These are phyloP conservation scores for Candida mattraensis DNA, from an alignment of 805 yeast species.

Conservation along the genomic window DNA sequence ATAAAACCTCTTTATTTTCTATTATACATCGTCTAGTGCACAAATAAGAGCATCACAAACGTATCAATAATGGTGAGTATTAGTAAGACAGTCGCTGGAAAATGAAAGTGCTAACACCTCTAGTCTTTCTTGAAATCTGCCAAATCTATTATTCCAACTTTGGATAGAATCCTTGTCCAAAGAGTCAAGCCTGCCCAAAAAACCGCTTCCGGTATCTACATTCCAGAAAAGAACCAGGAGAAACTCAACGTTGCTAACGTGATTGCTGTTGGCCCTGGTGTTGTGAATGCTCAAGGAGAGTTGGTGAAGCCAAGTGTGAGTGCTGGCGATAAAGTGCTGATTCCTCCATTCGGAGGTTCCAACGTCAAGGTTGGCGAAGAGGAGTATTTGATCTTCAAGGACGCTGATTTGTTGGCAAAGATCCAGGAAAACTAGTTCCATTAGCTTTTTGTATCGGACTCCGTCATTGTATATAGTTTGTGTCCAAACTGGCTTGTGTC, in stretches of 20 bases:
- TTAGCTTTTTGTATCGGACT: constrained; percentile 9
- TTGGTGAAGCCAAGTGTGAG: constrained; percentile 70
- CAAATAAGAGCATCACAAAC: too few species aligned
- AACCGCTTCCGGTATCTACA: constrained; percentile 89
- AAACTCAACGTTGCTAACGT: constrained; percentile 91
- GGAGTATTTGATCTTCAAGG: constrained; percentile 66
- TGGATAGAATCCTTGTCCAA: constrained; percentile 96
- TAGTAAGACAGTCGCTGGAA: too few species aligned
- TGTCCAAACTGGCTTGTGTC: constrained; percentile 46
- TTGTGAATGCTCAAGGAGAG: constrained; percentile 60
- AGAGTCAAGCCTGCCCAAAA: constrained; percentile 87
- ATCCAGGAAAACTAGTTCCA: constrained; percentile 52
- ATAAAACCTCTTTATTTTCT: background rate
- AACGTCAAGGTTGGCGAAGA: constrained; percentile 79
- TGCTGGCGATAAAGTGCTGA: constrained; percentile 91
- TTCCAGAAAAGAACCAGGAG: constrained; percentile 94
- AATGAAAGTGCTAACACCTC: constrained; percentile 6
- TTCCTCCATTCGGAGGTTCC: constrained; percentile 94
- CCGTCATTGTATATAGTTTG: constrained; percentile 2
- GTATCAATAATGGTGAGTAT: constrained; percentile 17
- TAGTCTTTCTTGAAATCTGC: constrained; percentile 71
- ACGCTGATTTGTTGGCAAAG: constrained; percentile 93
- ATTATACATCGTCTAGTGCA: background rate
- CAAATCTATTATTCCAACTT: constrained; percentile 84
- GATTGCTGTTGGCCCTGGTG: constrained; percentile 94